Evolutionary conservation across 805 yeast genomes (phyloP), one percentile per base, ranked within the genome.

Genomic region (Saturnispora hagleri): DNA sequence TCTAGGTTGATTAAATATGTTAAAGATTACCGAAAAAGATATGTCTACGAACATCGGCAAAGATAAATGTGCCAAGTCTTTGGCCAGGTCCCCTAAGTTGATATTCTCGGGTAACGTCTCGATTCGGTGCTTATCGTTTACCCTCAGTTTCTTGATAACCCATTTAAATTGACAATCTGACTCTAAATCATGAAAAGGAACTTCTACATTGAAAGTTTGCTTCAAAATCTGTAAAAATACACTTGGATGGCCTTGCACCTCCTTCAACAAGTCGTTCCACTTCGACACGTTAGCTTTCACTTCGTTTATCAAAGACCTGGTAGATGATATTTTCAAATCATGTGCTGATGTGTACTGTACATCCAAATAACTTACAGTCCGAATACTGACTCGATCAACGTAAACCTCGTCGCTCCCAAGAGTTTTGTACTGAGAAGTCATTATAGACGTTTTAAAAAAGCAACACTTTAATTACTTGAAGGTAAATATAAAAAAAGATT

Each of bases 81-180:
- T 43, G 7, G 50, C 50, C 10, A 55, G 28, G 3, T 41, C 51
- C 3, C 7, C 12, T 15, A 55, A 15, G 28, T 53, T 53, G 26
- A 55, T 28, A 42, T 55, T 55, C 12, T 33, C 44, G 5, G 58
- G 54, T 20, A 55, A 28, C 42, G 47, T 46, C 31, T 55, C 58
- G 28, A 55, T 47, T 13, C 58, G 17, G 31, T 55, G 58, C 10
- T 41, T 46, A 3, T 38, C 26, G 15, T 42, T 18, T 6, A 40
- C 18, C 13, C 35, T 46, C 20, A 55, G 27, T 13, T 53, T 55
- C 12, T 31, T 41, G 6, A 48, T 45, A 31, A 53, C 53, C 58
- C 58, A 55, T 13, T 38, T 22, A 34, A 46, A 48, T 13, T 45
- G 51, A 41, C 47, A 43, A 15, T 31, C 24, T 6, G 41, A 18